phyloP scores from a whole-genome alignment of 129 eudicot species.

The Rutidosis leptorrhynchoides region DNA sequence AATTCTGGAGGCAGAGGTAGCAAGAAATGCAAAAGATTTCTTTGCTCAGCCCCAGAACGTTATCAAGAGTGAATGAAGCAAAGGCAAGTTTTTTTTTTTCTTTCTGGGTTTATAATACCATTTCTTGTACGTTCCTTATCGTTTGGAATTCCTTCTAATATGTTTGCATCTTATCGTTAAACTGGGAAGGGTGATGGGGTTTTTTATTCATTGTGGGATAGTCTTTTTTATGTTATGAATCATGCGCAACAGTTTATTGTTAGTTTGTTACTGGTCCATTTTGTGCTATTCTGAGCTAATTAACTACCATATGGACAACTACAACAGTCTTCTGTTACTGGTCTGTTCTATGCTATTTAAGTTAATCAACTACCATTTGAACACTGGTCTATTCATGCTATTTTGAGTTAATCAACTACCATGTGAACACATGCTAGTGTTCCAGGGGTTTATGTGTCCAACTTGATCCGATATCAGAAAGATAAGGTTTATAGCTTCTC shows the following conservation, averaged over 20 bases:
- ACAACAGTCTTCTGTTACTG: neutral
- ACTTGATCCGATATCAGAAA: neutral
- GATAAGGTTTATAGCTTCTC: conserved; percentile 6
- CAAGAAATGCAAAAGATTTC: conserved; percentile 74
- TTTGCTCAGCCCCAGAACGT: conserved; percentile 55
- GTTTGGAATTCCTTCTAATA: neutral
- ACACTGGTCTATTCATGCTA: neutral
- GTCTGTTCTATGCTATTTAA: neutral
- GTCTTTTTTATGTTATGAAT: neutral
- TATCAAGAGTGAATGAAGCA: conserved; percentile 38
- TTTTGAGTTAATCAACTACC: neutral
- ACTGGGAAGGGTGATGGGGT: conserved; percentile 8
- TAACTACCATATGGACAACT: neutral
- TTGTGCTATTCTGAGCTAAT: neutral
- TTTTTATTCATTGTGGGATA: neutral
- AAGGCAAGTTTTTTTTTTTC: conserved; percentile 19
- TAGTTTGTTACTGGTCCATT: neutral
- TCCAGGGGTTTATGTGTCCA: neutral
- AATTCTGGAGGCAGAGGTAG: conserved; percentile 75
- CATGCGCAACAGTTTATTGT: neutral
- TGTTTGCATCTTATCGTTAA: conserved; percentile 4
- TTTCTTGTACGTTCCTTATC: conserved; percentile 1
- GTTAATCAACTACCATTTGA: conserved; percentile 1
- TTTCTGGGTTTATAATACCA: neutral
- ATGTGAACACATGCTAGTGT: conserved; percentile 11